Evolutionary conservation across 768 basidiomycete species (phyloP).

Genomic region (Pholiota molesta): DNA sequence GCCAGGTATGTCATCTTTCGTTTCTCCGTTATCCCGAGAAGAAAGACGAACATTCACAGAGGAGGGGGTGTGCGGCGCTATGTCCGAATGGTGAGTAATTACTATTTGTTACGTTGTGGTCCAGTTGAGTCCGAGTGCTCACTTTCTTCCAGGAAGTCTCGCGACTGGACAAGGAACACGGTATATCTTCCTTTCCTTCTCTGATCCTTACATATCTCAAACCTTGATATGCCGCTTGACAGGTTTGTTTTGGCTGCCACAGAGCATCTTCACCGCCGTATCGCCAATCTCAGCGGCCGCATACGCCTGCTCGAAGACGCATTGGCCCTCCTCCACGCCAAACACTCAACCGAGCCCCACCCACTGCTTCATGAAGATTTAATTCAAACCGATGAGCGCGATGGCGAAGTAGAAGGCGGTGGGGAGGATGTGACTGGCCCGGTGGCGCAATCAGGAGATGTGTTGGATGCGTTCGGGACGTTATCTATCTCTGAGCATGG

Average conservation of each 20-base stretch:
- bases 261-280: constrained; percentile 63
- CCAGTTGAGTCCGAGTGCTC: constrained; percentile 3
- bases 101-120: background rate
- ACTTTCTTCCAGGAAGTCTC: constrained; percentile 53
- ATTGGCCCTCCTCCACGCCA: constrained; percentile 50
- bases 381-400: constrained; percentile 35
- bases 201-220: background rate
- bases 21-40: constrained; percentile 7
- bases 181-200: constrained; percentile 29
- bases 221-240: background rate
- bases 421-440: constrained; percentile 17
- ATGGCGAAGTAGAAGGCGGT: constrained; percentile 30
- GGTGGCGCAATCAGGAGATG: constrained; percentile 32
- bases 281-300: constrained; percentile 53
- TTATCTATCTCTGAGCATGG: constrained; percentile 63
- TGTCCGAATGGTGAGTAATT: constrained; percentile 66
- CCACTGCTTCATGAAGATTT: constrained; percentile 62
- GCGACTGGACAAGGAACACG: constrained; percentile 81
- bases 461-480: constrained; percentile 62
- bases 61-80: constrained; percentile 68
- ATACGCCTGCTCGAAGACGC: constrained; percentile 68
- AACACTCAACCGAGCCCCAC: constrained; percentile 55
- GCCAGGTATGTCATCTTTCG: constrained; percentile 48
- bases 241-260: constrained; percentile 62
- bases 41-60: constrained; percentile 31